Conservation (phyloP, 495 filamentous ascomycete species). For the Xylaria bambusicola region DNA sequence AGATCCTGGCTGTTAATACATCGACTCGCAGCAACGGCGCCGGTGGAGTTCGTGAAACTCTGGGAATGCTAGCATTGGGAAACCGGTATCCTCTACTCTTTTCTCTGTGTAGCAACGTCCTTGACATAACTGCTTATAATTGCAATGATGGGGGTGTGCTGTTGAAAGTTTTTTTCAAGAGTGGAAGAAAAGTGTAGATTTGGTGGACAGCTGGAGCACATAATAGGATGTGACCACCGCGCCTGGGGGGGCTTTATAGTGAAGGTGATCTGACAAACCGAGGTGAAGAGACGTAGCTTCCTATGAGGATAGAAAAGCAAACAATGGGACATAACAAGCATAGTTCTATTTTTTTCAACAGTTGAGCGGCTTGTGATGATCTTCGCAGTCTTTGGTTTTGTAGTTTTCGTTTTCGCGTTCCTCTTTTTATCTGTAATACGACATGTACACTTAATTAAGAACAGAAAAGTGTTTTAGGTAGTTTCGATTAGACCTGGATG, state of each 20-base stretch:
- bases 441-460: too few species aligned
- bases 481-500: too few species aligned
- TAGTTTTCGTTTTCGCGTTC: too few species aligned
- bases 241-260: constrained; percentile 25
- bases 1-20: constrained; percentile 38
- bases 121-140: constrained; percentile 37
- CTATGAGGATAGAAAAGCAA: constrained; percentile 31
- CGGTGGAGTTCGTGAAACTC: constrained; percentile 33
- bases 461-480: too few species aligned
- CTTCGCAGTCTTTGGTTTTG: background rate
- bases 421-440: too few species aligned
- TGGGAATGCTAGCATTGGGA: constrained; percentile 36
- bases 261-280: constrained; percentile 26
- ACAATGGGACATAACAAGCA: constrained; percentile 28
- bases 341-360: background rate
- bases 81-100: constrained; percentile 33
- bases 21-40: constrained; percentile 38
- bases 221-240: constrained; percentile 10
- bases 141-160: constrained; percentile 7
- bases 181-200: constrained; percentile 16
- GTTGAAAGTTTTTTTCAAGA: background rate
- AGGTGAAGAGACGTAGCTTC: constrained; percentile 23
- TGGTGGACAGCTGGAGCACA: constrained; percentile 10
- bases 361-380: background rate
- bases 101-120: constrained; percentile 26